Evolutionary conservation across 1,284 basidiomycete species (phyloP), one percentile per base, ranked within the genome.

Genomic region (Fomitopsis pinicola): DNA sequence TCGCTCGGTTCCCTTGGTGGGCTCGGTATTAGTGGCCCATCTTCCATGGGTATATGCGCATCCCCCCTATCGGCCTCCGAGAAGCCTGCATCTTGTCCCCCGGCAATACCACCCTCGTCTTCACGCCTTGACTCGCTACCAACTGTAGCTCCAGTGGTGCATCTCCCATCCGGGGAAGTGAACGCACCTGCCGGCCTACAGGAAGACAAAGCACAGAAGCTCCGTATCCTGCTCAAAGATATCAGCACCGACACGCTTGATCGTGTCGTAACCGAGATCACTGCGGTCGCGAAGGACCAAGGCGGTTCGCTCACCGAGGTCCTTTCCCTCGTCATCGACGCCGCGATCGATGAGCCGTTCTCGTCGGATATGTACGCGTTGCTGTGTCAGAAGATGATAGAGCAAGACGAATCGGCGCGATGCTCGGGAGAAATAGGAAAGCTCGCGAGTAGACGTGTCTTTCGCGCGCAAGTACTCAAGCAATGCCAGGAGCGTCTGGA

Each of bases 321-420:
- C 72, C 97, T 98, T 77, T 88, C 89, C 66, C 88, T 98, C 59
- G 93, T 98, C 53, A 98, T 98, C 75, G 95, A 98, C 76, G 97
- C 97, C 82, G 95, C 95, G 3, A 69, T 67, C 2, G 67, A 97
- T 76, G 95, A 98, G 76, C 94, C 94, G n/a, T 87, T 89, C 40
- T 97, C 93, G 91, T 95, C 93, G 10, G 92, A 94, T 79, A 97
- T 98, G 93, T 98, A 98, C 75, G 97, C 97, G 33, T 88, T 91
- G 57, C 81, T 99, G 53, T 98, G 95, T 73, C 84, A 93, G 64
- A 95, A 95, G 83, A 91, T 98, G 83, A 68, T 69, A 68, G 69
- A 69, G 62, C 65, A 64, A 93, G 89, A 68, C 81, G 45, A 87
- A 89, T 52, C 88, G 89, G 68, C 96, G 98, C 73, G 92, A 94